A percentile compares a stretch with the other conserved stretches of the same genome.
Conservation (phyloP, 805 yeast species). For the Cyberlindnera misumaiensis region DNA sequence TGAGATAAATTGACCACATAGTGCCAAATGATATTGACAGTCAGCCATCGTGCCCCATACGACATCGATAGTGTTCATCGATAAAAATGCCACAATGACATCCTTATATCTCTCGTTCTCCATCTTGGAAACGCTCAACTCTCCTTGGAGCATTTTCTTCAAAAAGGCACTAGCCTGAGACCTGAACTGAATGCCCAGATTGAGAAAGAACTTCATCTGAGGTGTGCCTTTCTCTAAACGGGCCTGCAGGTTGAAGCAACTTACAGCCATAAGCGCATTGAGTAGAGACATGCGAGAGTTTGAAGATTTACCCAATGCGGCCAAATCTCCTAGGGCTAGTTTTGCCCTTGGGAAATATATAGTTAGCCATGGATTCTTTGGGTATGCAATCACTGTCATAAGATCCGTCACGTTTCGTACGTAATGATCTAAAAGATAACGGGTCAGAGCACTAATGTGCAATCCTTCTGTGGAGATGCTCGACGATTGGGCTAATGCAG, state of each 20-base stretch:
- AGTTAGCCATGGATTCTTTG: constrained; percentile 83
- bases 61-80: constrained; percentile 83
- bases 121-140: constrained; percentile 28
- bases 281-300: constrained; percentile 70
- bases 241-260: constrained; percentile 74
- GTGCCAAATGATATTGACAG: constrained; percentile 65
- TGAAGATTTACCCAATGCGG: constrained; percentile 66
- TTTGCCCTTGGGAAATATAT: constrained; percentile 82
- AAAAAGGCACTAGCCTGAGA: constrained; percentile 69
- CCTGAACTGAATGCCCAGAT: constrained; percentile 67
- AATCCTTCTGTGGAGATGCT: constrained; percentile 54
- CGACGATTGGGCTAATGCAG: constrained; percentile 27
- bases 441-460: constrained; percentile 59
- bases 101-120: constrained; percentile 71
- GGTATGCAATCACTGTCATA: constrained; percentile 64
- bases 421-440: constrained; percentile 68
- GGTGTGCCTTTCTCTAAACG: constrained; percentile 61
- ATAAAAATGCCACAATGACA: constrained; percentile 71
- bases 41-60: constrained; percentile 91
- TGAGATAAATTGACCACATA: constrained; percentile 70
- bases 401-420: constrained; percentile 70
- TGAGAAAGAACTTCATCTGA: constrained; percentile 62
- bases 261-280: constrained; percentile 73
- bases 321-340: constrained; percentile 74
- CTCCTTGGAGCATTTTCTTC: constrained; percentile 45